These are phyloP conservation scores for Neonectria coccinea DNA, from an alignment of 2,329 filamentous ascomycete genomes.

Conservation along the genomic window DNA sequence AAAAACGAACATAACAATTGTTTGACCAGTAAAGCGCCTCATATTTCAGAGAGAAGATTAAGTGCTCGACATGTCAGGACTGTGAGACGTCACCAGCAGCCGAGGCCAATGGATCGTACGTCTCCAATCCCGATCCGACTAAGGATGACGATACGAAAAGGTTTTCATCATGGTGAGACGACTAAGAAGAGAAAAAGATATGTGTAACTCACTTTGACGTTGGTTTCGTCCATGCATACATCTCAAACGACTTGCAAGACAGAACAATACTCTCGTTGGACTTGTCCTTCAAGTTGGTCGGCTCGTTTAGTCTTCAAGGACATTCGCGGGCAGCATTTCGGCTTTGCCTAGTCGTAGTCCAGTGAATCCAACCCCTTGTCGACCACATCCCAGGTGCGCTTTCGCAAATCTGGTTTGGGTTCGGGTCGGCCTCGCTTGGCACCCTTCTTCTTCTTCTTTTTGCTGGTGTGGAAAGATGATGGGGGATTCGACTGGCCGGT, in stretches of 20 bases:
- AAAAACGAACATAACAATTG: constrained; percentile 6
- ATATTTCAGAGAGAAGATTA: constrained; percentile 69
- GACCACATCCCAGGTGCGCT: constrained; percentile 75
- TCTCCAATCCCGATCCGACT: constrained; percentile 71
- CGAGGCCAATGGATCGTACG: constrained; percentile 49
- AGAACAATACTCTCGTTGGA: not conserved
- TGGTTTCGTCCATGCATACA: not conserved
- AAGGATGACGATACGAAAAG: constrained; percentile 92
- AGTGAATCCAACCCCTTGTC: constrained; percentile 70
- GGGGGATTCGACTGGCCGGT: constrained; percentile 22
- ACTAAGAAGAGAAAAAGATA: constrained; percentile 1
- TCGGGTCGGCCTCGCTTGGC: constrained; percentile 55
- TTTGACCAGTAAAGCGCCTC: constrained; percentile 11
- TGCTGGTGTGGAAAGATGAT: constrained; percentile 36
- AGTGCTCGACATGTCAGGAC: constrained; percentile 59
- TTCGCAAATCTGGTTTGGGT: constrained; percentile 71
- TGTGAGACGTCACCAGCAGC: constrained; percentile 48
- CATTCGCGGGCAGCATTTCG: not conserved
- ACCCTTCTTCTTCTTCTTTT: constrained; percentile 53
- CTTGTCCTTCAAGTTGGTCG: not conserved
- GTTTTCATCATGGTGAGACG: constrained; percentile 76
- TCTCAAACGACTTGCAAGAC: constrained; percentile 6
- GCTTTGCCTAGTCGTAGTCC: constrained; percentile 64
- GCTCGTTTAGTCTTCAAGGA: not conserved
- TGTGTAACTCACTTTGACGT: constrained; percentile 28